Conservation (phyloP, 495 filamentous ascomycete species). For the Lasiosphaeriaceae sp. region DNA sequence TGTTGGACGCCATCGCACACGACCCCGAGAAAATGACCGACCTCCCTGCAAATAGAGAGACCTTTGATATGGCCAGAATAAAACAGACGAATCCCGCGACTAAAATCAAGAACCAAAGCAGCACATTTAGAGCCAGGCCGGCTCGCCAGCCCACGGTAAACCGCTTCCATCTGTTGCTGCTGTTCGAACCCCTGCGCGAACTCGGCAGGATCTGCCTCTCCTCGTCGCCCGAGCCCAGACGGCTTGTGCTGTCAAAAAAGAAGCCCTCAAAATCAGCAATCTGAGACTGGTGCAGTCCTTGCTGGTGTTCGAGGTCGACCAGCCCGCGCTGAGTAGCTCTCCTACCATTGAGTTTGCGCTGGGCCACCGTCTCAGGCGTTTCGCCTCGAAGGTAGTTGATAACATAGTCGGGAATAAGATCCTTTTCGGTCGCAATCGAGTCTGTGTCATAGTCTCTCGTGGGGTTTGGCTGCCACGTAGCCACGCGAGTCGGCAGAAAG, state of each 20-base stretch:
- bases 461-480: constrained; percentile 24
- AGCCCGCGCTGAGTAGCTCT: constrained; percentile 27
- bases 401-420: constrained; percentile 44
- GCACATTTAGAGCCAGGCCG: constrained; percentile 34
- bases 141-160: constrained; percentile 36
- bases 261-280: constrained; percentile 34
- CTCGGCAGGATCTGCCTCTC: constrained; percentile 8
- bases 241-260: constrained; percentile 4
- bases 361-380: constrained; percentile 39
- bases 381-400: constrained; percentile 42
- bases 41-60: constrained; percentile 25
- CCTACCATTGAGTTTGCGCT: constrained; percentile 33
- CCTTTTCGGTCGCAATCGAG: constrained; percentile 26
- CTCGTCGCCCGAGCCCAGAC: constrained; percentile 5
- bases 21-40: constrained; percentile 32
- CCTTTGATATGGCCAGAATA: constrained; percentile 31
- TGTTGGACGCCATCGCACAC: constrained; percentile 27
- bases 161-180: constrained; percentile 12
- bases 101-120: constrained; percentile 35
- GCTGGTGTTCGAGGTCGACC: constrained; percentile 25
- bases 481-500: constrained; percentile 11
- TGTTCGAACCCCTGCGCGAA: not conserved
- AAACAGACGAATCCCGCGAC: constrained; percentile 37
- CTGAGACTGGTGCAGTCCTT: constrained; percentile 26
- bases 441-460: constrained; percentile 8